Percentiles rank a stretch among this genome's conserved stretches.
phyloP scores from a whole-genome alignment of 1,139 yeast genomes.

The Geotrichum candidum region DNA sequence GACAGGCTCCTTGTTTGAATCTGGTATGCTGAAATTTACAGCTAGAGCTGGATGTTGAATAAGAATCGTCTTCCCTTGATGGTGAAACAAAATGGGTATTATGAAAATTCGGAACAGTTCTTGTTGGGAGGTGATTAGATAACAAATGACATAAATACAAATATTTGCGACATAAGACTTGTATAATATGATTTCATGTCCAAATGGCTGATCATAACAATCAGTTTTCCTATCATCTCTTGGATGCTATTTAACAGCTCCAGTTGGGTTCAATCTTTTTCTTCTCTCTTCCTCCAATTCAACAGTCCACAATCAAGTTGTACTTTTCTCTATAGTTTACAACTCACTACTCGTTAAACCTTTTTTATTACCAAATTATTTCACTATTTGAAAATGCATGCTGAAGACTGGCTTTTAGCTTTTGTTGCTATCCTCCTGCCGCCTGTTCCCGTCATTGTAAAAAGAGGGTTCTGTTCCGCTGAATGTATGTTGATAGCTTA shows the following conservation, averaged over 20 bases:
- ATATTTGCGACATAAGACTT: background rate
- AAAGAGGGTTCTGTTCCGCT: constrained; percentile 56
- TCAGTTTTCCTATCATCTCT: background rate
- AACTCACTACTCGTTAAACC: background rate
- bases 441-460: constrained; percentile 62
- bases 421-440: constrained; percentile 51
- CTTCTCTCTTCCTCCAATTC: background rate
- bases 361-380: background rate
- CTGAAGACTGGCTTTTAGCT: constrained; percentile 18
- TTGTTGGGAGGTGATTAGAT: background rate
- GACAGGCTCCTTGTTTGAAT: background rate
- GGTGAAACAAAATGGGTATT: background rate
- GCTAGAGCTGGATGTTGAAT: background rate
- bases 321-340: background rate
- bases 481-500: constrained; percentile 40
- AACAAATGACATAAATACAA: background rate
- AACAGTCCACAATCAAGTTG: background rate
- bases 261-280: background rate
- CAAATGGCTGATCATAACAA: background rate
- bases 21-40: background rate
- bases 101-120: background rate
- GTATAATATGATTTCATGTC: background rate
- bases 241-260: background rate
- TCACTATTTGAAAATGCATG: constrained; percentile 13
- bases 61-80: background rate